A percentile compares a stretch with the other conserved stretches of the same genome.
These are phyloP conservation scores for Chytriomyces sp. DNA, from an alignment of 192 early-diverging fungal species.

Conservation along the genomic window DNA sequence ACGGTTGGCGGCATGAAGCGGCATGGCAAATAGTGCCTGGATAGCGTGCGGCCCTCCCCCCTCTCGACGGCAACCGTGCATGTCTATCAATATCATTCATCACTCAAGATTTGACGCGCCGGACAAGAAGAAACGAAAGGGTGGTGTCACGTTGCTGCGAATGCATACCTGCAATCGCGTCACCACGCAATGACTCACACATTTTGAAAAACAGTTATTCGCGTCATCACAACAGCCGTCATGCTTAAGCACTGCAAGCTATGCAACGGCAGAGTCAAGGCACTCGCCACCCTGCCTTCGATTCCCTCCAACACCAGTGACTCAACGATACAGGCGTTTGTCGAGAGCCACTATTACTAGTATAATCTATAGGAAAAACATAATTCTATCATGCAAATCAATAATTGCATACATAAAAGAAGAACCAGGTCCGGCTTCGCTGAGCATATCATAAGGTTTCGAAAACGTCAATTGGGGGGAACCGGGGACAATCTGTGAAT, in stretches of 20 bases:
- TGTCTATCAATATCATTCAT: constrained; percentile 6
- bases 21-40: background rate
- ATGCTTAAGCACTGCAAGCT: background rate
- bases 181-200: too few relatives aligned
- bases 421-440: background rate
- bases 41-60: background rate
- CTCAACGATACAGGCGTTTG: background rate
- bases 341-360: background rate
- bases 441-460: background rate
- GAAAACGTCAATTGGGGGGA: background rate
- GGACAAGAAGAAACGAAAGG: background rate
- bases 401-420: constrained; percentile 5
- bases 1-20: constrained; percentile 10
- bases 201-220: background rate
- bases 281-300: background rate
- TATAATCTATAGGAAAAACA: background rate
- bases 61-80: too few relatives aligned
- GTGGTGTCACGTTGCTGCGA: too few relatives aligned
- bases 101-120: background rate
- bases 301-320: background rate
- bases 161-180: too few relatives aligned
- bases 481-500: too few relatives aligned
- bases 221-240: background rate
- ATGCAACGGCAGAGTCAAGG: background rate
- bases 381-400: constrained; percentile 12